phyloP scores from a whole-genome alignment of 1,139 yeast species.

The Pichia sp. region DNA sequence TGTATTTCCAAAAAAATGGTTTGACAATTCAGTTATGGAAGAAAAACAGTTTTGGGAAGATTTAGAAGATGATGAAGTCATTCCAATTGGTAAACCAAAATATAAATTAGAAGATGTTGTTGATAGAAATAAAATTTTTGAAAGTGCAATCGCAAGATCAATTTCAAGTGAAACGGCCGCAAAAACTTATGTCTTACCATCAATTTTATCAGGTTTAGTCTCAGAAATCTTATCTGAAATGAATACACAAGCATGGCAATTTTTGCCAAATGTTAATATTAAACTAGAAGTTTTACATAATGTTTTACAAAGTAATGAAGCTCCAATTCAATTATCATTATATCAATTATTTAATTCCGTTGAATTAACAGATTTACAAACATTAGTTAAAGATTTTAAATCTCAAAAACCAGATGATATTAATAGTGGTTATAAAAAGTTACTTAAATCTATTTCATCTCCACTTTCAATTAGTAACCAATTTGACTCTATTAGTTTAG shows the following conservation, averaged over 20 bases:
- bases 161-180: conserved; percentile 15
- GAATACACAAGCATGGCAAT: conserved; percentile 26
- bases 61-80: conserved; percentile 13
- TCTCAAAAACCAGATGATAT: conserved; percentile 19
- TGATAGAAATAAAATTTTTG: conserved; percentile 26
- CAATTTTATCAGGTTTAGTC: conserved; percentile 27
- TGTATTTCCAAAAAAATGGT: conserved; percentile 39
- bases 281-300: conserved; percentile 53
- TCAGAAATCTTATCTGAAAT: conserved; percentile 24
- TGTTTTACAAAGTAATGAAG: conserved; percentile 43
- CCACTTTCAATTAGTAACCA: conserved; percentile 24
- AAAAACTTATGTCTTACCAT: conserved; percentile 28
- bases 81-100: conserved; percentile 30
- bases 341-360: conserved; percentile 41
- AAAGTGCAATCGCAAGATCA: conserved; percentile 24
- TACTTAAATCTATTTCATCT: conserved; percentile 18
- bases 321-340: conserved; percentile 47
- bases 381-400: conserved; percentile 22
- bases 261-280: conserved; percentile 28
- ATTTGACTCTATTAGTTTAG: conserved; percentile 25
- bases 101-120: conserved; percentile 28
- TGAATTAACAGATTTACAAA: conserved; percentile 26
- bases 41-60: conserved; percentile 24
- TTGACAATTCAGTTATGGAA: conserved; percentile 28
- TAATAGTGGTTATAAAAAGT: conserved; percentile 25